Percentiles rank a stretch among this genome's conserved stretches.
Evolutionary conservation across 108 stramenopile species (phyloP).

Genomic region (Cyclostephanos tholiformis): DNA sequence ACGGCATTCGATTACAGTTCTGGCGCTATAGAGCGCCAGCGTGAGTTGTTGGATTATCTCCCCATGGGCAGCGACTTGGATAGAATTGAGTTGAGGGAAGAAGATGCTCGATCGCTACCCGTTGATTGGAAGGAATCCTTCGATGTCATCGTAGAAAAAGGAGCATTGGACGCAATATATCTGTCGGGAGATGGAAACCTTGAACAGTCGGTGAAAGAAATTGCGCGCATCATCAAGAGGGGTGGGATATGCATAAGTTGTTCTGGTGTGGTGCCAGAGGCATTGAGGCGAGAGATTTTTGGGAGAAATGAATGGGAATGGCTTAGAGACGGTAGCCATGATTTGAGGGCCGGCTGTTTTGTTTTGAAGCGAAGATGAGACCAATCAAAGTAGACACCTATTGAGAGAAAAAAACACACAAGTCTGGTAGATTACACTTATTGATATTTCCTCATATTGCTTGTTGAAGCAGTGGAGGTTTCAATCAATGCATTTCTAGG

Average conservation of each 20-base stretch:
- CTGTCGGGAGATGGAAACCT: constrained; percentile 73
- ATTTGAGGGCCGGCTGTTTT: constrained; percentile 82
- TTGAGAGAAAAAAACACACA: neutral
- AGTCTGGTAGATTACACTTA: too few relatives aligned
- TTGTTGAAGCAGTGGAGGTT: too few relatives aligned
- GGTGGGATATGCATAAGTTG: constrained; percentile 65
- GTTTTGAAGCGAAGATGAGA: constrained; percentile 46
- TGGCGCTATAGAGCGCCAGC: constrained; percentile 77
- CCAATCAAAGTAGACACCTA: too few relatives aligned
- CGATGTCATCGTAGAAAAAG: constrained; percentile 80
- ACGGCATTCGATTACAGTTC: constrained; percentile 76
- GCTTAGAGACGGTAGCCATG: constrained; percentile 72
- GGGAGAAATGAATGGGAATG: constrained; percentile 57
- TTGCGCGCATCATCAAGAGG: constrained; percentile 52
- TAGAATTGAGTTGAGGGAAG: constrained; percentile 46
- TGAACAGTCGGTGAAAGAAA: constrained; percentile 59
- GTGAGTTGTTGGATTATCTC: constrained; percentile 53
- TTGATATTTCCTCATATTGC: too few relatives aligned
- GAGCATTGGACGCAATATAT: constrained; percentile 80
- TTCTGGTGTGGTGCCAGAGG: constrained; percentile 74
- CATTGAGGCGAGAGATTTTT: constrained; percentile 57
- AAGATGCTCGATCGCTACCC: constrained; percentile 67
- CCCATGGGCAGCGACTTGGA: constrained; percentile 32
- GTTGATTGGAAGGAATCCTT: constrained; percentile 56
- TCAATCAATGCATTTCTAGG: too few relatives aligned